Evolutionary conservation across 2,329 filamentous ascomycete species (phyloP), one percentile per base, ranked within the genome.

Genomic region (Tympanopsis confertula): DNA sequence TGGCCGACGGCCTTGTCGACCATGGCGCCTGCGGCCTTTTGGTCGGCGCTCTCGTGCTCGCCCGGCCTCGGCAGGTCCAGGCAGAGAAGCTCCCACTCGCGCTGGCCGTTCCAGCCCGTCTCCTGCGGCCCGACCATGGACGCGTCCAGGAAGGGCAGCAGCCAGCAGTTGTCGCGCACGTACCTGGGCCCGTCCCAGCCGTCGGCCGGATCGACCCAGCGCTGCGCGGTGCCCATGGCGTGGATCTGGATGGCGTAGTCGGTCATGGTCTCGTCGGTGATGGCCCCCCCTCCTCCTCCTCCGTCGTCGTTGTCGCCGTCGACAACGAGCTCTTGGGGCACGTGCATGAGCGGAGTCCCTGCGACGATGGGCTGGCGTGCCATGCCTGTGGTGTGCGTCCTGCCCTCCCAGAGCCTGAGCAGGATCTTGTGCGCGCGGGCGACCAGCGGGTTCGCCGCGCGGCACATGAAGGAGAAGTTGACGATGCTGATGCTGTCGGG

Each of bases 231-330:
- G 5, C 58, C 61, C 43, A 72, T 61, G 3, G 58, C 67, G 42
- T 74, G 69, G 3, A 68, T 70, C 42, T 77, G 71, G 29, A 69
- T 65, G 39, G 74, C 71, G 43, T 76, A 77, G 45, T 77, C 70
- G 2, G 64, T 66, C 46, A 75, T 56, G 12, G 55, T 47, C 20
- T 63, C 63, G 5, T 66, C 59, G 3, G 58, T 3, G 49, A 52
- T 46, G 54, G 57, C 12, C 42, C 53, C 37, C 44, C 57, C 43
- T 47, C 48, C 5, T 51, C 49, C 5, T 60, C 49, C 35, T 54
- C 43, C 20, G 56, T 45, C 2, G 44, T 44, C 5, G 51, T 49
- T 3, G 30, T 28, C 3, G 36, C 40, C 3, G 40, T 38, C 3
- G 43, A 46, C 12, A 12, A 28, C 24, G 24, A n/a, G n/a, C n/a